phyloP scores from a whole-genome alignment of 2,329 filamentous ascomycete genomes.

The Fusarium sp. region DNA sequence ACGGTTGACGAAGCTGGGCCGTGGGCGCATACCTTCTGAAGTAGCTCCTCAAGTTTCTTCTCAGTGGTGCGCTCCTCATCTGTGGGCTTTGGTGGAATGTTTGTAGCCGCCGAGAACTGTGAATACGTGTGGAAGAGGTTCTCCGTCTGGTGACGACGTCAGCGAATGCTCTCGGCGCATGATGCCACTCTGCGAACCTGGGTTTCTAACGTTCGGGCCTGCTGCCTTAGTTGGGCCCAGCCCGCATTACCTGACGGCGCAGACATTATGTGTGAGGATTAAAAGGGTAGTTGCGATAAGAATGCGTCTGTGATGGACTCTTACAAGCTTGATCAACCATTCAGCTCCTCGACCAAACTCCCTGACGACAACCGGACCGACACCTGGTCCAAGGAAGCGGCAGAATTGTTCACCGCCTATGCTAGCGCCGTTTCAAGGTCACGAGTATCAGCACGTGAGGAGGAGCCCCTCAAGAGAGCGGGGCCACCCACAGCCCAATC shows the following conservation, averaged over 20 bases:
- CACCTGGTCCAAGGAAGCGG: slow-evolving; percentile 38
- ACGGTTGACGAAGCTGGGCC: neutral
- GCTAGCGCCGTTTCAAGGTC: neutral
- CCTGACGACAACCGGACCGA: slow-evolving; percentile 39
- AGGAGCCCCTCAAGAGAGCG: neutral
- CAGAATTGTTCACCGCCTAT: slow-evolving; percentile 47
- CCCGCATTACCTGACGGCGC: slow-evolving; percentile 67
- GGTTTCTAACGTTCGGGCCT: slow-evolving; percentile 87
- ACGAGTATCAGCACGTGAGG: slow-evolving; percentile 42
- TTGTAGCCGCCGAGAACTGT: slow-evolving; percentile 85
- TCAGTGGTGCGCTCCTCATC: slow-evolving; percentile 87
- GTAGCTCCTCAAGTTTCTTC: slow-evolving; percentile 82
- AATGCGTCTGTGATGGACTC: slow-evolving; percentile 27
- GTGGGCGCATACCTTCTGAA: slow-evolving; percentile 74
- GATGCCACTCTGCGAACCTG: slow-evolving; percentile 70
- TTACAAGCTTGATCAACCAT: slow-evolving; percentile 25
- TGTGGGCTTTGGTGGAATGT: slow-evolving; percentile 84
- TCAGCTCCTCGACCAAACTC: slow-evolving; percentile 31
- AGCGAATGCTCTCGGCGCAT: slow-evolving; percentile 31
- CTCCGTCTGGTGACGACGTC: slow-evolving; percentile 74
- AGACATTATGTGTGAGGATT: slow-evolving; percentile 57
- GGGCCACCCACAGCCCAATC: slow-evolving; percentile 43
- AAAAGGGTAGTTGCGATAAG: slow-evolving; percentile 2
- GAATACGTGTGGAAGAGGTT: slow-evolving; percentile 86
- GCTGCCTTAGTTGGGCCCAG: slow-evolving; percentile 95